Percentiles rank a stretch among this genome's conserved stretches.
phyloP scores from a whole-genome alignment of 2,329 filamentous ascomycete species.

The Neodidymelliopsis sp. region DNA sequence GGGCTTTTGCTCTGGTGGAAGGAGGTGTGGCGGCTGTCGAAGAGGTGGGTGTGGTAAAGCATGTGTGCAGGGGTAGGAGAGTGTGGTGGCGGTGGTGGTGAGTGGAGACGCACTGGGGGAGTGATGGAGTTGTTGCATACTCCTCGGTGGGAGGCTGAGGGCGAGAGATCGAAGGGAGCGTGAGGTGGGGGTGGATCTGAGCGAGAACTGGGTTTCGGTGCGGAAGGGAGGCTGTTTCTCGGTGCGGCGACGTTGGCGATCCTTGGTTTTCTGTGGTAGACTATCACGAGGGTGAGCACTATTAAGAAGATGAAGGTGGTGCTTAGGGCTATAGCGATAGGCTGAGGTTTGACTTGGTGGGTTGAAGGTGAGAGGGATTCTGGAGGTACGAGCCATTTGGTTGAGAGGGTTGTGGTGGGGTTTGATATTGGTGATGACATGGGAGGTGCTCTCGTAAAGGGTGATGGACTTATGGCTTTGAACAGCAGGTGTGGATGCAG shows the following conservation, averaged over 20 bases:
- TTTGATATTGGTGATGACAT: background rate
- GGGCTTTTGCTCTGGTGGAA: background rate
- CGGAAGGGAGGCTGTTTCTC: too few species aligned
- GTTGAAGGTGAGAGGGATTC: background rate
- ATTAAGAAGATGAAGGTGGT: slow-evolving; percentile 6
- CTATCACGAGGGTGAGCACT: background rate
- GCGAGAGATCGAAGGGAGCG: too few species aligned
- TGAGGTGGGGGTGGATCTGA: too few species aligned
- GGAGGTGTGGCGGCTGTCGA: background rate
- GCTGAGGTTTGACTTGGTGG: background rate
- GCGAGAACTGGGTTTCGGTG: too few species aligned
- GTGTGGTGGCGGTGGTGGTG: too few species aligned
- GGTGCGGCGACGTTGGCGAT: background rate
- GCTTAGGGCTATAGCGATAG: slow-evolving; percentile 14
- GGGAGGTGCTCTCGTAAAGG: background rate
- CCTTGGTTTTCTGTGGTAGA: slow-evolving; percentile 3
- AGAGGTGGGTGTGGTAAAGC: background rate
- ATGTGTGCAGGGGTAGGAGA: too few species aligned
- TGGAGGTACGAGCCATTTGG: slow-evolving; percentile 13
- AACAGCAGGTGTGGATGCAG: background rate
- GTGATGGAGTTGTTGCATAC: too few species aligned
- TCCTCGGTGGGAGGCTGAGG: too few species aligned
- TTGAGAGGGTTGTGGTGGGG: background rate
- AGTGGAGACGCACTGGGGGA: too few species aligned
- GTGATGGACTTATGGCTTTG: background rate